These are phyloP conservation scores for Delitschia confertaspora DNA, from an alignment of 495 filamentous ascomycete genomes.

Conservation along the genomic window DNA sequence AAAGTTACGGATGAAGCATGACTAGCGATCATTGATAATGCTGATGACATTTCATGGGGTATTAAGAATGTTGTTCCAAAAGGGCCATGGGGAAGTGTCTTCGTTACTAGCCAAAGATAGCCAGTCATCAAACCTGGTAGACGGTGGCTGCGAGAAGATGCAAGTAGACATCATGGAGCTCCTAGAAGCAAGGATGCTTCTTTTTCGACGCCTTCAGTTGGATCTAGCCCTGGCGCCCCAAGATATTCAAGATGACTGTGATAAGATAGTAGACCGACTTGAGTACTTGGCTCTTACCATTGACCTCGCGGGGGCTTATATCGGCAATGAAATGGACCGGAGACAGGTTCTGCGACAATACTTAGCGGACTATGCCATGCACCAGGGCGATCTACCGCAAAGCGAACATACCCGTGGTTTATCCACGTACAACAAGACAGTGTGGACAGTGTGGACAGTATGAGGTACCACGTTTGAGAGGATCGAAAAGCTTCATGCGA, in stretches of 20 bases:
- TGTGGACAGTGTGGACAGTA: constrained; percentile 32
- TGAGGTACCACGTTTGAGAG: constrained; percentile 30
- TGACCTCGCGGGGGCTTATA: constrained; percentile 30
- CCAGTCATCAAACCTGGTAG: constrained; percentile 8
- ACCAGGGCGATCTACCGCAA: constrained; percentile 23
- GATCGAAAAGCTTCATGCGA: constrained; percentile 23
- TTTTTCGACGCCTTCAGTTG: constrained; percentile 9
- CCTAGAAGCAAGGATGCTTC: constrained; percentile 10
- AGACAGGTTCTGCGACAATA: constrained; percentile 24
- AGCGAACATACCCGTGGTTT: constrained; percentile 21
- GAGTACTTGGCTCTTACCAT: constrained; percentile 29
- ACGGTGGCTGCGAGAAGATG: constrained; percentile 8
- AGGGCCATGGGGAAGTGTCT: constrained; percentile 25
- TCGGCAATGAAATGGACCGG: constrained; percentile 20
- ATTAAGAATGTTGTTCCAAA: constrained; percentile 28
- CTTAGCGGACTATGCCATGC: constrained; percentile 20
- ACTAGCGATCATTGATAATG: constrained; percentile 31
- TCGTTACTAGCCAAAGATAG: constrained; percentile 27
- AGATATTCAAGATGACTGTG: constrained; percentile 11
- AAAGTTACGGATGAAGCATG: constrained; percentile 27
- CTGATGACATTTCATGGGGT: constrained; percentile 27
- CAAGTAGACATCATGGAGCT: constrained; percentile 14
- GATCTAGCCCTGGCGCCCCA: not conserved
- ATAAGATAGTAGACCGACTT: constrained; percentile 23
- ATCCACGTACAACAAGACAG: constrained; percentile 27